A percentile compares a stretch with the other conserved stretches of the same genome.
Evolutionary conservation across 768 basidiomycete species (phyloP).

Genomic region (Auriscalpium vulgare): DNA sequence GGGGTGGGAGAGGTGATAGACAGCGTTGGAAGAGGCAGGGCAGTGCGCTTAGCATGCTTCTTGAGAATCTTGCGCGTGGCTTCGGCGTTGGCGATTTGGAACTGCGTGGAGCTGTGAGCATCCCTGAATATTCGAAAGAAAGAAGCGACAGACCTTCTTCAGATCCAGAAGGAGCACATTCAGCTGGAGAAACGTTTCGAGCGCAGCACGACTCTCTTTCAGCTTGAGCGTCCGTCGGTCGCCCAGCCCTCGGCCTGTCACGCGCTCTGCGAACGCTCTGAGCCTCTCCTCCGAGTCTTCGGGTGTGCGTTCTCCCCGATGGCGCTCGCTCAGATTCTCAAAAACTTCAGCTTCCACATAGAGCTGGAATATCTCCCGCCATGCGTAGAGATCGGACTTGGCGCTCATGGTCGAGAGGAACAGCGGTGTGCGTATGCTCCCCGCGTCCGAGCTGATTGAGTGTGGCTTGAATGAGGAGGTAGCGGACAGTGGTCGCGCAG

Average conservation of each 20-base stretch:
- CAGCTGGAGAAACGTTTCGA: slow-evolving; percentile 47
- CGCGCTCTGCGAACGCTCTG: slow-evolving; percentile 54
- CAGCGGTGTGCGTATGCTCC: slow-evolving; percentile 13
- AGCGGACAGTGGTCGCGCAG: slow-evolving; percentile 26
- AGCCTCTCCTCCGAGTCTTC: slow-evolving; percentile 66
- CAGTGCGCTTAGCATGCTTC: slow-evolving; percentile 88
- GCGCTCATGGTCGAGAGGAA: neutral
- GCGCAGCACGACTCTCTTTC: slow-evolving; percentile 35
- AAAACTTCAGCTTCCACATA: slow-evolving; percentile 86
- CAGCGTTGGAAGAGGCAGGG: slow-evolving; percentile 52
- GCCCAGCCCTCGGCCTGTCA: slow-evolving; percentile 37
- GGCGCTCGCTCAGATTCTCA: slow-evolving; percentile 57
- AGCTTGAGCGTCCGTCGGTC: slow-evolving; percentile 39
- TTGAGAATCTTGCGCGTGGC: slow-evolving; percentile 91
- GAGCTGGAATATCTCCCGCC: slow-evolving; percentile 85
- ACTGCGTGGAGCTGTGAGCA: slow-evolving; percentile 32
- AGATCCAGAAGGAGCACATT: slow-evolving; percentile 75
- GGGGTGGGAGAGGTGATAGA: slow-evolving; percentile 11
- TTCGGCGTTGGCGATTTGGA: slow-evolving; percentile 78
- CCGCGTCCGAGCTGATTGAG: slow-evolving; percentile 21
- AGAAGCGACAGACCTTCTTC: slow-evolving; percentile 49
- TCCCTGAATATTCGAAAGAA: neutral
- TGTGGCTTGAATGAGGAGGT: slow-evolving; percentile 27
- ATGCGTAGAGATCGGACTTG: slow-evolving; percentile 68
- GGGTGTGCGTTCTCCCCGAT: slow-evolving; percentile 57